Evolutionary conservation across 2,329 filamentous ascomycete genomes (phyloP), one percentile per base, ranked within the genome.

Genomic region (Colletotrichum higginsianum): DNA sequence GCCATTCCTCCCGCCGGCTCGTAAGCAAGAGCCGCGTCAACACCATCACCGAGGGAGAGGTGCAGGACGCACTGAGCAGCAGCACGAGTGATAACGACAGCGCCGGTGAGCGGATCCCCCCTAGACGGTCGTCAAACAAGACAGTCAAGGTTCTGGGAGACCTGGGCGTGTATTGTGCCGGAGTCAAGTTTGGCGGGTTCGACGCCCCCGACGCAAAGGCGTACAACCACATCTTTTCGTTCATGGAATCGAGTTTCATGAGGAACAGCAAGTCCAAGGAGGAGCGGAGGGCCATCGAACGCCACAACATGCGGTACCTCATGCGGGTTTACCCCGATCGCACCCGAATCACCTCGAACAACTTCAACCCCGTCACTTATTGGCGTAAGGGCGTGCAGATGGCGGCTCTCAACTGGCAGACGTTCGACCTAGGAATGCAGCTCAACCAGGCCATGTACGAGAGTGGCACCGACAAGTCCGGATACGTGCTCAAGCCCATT

Each of bases 381-480:
- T 99, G 96, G 96, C 92, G 96, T 62, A 92, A 94, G 53, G 96
- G 96, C 42, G 96, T 98, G 21, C 96, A 99, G 82, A 98, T 99
- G 96, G 95, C 93, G 16, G 96, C 96, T 0, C 87, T 98, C 74
- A 99, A 99, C 83, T 98, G 96, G 96, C 96, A 99, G 83, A 98
- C 95, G 0, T 98, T 97, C 78, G 96, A 98, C 79, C 87, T 97
- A 21, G 94, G 95, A 56, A 96, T 98, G 89, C 96, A 98, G 79
- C 88, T 98, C 81, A 98, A 98, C 80, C 93, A 96, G 76, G 96
- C 96, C 78, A 98, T 99, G 96, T 99, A 98, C 79, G 93, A 95
- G 57, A 94, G 94, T 69, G 94, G 94, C 53, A 92, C 89, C 15
- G 96, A 98, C 82, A 90, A 91, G 67, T 94, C 93, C 3, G 96